Conservation (phyloP, 1,284 basidiomycete species). For the Blastosporella zonata region DNA sequence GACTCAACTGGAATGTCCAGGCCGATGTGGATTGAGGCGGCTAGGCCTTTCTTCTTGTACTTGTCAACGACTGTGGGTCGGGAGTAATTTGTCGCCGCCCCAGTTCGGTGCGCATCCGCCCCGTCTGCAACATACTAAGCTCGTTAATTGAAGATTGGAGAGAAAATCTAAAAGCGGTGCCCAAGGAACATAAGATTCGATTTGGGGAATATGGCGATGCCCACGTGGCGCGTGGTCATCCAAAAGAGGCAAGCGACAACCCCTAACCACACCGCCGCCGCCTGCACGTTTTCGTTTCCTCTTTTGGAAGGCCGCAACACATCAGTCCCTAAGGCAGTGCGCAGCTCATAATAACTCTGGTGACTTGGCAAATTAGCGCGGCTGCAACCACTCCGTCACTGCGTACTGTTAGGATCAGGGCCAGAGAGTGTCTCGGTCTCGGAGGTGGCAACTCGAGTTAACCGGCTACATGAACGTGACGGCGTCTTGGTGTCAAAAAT, state of each 20-base stretch:
- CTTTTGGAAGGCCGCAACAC: constrained; percentile 15
- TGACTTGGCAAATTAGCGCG: neutral
- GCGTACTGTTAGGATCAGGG: neutral
- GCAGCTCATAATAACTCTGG: constrained; percentile 1
- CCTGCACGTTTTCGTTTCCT: constrained; percentile 12
- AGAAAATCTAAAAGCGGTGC: constrained; percentile 19
- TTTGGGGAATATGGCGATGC: constrained; percentile 19
- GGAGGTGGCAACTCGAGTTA: neutral
- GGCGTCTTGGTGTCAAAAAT: constrained; percentile 1
- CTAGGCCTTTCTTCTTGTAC: constrained; percentile 21
- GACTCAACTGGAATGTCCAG: constrained; percentile 16
- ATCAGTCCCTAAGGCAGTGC: constrained; percentile 20
- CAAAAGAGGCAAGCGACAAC: constrained; percentile 16
- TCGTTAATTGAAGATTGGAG: constrained; percentile 12
- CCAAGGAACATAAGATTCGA: constrained; percentile 15
- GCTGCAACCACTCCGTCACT: neutral
- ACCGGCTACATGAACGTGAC: neutral
- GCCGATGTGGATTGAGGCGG: constrained; percentile 9
- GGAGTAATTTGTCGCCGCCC: constrained; percentile 17
- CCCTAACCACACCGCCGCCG: constrained; percentile 20
- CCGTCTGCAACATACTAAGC: constrained; percentile 18
- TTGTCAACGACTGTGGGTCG: constrained; percentile 16
- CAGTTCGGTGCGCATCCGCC: constrained; percentile 11
- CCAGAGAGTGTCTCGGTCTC: neutral
- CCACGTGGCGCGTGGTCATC: constrained; percentile 17